These are phyloP conservation scores for Cercospora sesami DNA, from an alignment of 2,329 filamentous ascomycete species.

Conservation along the genomic window DNA sequence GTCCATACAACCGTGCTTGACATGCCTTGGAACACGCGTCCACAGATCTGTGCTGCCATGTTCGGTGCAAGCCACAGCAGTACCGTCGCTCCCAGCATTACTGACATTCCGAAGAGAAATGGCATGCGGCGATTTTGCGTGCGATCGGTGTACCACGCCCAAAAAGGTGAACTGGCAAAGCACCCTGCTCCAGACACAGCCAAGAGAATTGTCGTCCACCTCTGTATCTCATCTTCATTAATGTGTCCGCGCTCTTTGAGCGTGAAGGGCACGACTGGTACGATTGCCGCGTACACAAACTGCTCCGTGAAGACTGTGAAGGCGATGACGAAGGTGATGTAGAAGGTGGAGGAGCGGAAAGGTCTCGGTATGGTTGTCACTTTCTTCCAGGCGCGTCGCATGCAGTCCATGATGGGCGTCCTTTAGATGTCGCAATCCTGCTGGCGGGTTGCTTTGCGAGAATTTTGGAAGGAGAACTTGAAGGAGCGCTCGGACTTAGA, in stretches of 20 bases:
- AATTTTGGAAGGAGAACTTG: background rate
- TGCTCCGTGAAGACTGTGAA: constrained; percentile 30
- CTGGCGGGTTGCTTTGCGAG: background rate
- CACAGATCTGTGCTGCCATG: constrained; percentile 60
- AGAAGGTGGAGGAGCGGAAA: constrained; percentile 20
- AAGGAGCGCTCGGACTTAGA: background rate
- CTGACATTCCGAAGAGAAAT: constrained; percentile 61
- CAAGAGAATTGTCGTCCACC: constrained; percentile 67
- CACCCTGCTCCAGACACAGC: constrained; percentile 67
- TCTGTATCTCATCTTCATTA: constrained; percentile 50
- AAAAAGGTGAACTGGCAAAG: constrained; percentile 50
- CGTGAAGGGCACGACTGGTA: constrained; percentile 27
- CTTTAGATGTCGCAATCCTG: background rate
- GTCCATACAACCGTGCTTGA: constrained; percentile 70
- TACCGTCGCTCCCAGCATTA: constrained; percentile 61
- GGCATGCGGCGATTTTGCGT: constrained; percentile 61
- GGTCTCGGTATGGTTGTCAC: background rate
- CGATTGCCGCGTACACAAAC: constrained; percentile 27
- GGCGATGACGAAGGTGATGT: constrained; percentile 24
- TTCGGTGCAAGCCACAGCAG: constrained; percentile 63
- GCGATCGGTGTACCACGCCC: constrained; percentile 60
- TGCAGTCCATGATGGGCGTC: background rate
- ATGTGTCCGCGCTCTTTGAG: constrained; percentile 18
- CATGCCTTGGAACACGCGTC: constrained; percentile 66
- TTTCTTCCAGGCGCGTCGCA: background rate